Base-by-base conservation (phyloP, 1,284 basidiomycete species). In the Naganishia sp. region DNA sequence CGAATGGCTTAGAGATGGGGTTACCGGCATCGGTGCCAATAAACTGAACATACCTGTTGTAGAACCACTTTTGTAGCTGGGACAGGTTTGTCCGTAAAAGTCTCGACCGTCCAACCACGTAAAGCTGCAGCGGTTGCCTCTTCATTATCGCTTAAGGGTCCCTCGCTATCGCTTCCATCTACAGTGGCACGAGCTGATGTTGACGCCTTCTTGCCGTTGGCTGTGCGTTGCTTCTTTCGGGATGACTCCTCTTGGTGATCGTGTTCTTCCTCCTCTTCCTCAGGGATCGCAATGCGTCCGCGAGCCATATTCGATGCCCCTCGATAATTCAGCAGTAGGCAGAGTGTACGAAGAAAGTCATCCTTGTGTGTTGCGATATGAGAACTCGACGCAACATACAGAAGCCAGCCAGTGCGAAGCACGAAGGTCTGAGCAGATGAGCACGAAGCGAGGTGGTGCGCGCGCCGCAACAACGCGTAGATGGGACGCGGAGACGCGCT, bases 81-180 rank as follows among this genome's bases (percentile, higher is more conserved):
- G 25, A 53, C 42, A 5, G 61, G 61, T 23, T 63, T 52, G 45
- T 63, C 61, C 11, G 61, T 63, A n/a, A 63, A 63, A 1, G 61
- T 31, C 45, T 53, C 61, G 6, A 53, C 35, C 15, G 61, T 63
- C 50, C 50, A 63, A 4, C 61, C 61, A 13, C 61, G 61, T 21
- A 63, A 25, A 0, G 61, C 43, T 23, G 41, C 61, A 25, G 41
- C 31, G 4, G 45, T 42, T 35, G 50, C 61, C 18, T 63, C 50
- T 28, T 63, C 61, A 46, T 63, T 31, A 11, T 63, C 61, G 10
- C 31, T 51, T 35, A 50, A 28, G 3, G n/a, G 31, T 7, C 61
- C 43, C 6, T 63, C 61, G 46, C 61, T 63, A 28, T 63, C 61
- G 39, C 61, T 63, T 7, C 57, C 57, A 13, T 31, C 42, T 39